phyloP scores from a whole-genome alignment of 1,284 basidiomycete species.

The Prillingera fragicola region DNA sequence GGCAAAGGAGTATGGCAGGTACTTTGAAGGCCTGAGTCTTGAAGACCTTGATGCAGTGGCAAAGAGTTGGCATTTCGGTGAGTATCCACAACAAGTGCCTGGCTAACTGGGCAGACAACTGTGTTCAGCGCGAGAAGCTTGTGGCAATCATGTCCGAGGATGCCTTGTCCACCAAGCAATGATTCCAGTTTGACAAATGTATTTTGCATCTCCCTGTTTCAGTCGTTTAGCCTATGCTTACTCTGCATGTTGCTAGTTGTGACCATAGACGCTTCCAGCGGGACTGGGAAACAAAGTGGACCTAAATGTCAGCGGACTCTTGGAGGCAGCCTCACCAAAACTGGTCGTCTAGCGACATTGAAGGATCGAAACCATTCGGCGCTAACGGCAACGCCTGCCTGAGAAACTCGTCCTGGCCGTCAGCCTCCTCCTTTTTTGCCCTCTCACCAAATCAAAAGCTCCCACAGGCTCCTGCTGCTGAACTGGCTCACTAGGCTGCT shows the following conservation, averaged over 20 bases:
- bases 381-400: not conserved
- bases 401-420: conserved; percentile 7
- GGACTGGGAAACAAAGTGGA: conserved; percentile 1
- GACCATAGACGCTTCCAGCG: no score
- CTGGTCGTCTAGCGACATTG: conserved; percentile 6
- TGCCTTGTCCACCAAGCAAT: no score
- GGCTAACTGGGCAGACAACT: conserved; percentile 5
- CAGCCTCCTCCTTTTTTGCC: not conserved
- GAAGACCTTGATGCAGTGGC: conserved; percentile 59
- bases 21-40: conserved; percentile 56
- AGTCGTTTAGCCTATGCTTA: no score
- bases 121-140: conserved; percentile 4
- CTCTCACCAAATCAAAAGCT: conserved; percentile 1
- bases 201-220: no score
- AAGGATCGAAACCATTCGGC: not conserved
- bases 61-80: conserved; percentile 56
- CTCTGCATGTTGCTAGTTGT: no score
- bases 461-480: not conserved
- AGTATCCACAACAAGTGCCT: conserved; percentile 7
- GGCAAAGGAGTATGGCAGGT: conserved; percentile 60
- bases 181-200: no score
- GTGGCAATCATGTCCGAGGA: conserved; percentile 2
- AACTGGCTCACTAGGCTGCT: not conserved
- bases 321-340: conserved; percentile 2
- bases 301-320: not conserved